Base-by-base conservation (phyloP, 164 flowering plant genomes). In the Aristolochia contorta region DNA sequence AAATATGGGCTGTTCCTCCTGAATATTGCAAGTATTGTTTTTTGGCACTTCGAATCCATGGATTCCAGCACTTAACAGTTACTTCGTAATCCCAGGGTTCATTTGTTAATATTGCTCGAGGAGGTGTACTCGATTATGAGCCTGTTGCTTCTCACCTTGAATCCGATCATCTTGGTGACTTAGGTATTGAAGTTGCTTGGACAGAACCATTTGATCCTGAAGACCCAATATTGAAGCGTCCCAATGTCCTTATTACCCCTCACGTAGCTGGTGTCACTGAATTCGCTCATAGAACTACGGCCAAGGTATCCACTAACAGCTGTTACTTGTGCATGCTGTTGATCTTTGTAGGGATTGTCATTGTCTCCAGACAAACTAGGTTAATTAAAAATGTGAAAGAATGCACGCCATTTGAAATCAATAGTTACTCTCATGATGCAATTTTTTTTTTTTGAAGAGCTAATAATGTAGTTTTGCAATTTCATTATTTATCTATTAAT, bases 111-210 rank as follows among this genome's bases (percentile, higher is more conserved):
- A 70, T 92, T 76, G 91, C 98, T 56, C 83, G 96, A 47, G 98
- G 98, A 21, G 87, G 93, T 61, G 76, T 92, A 45, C 62, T 87
- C 61, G 91, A 89, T 71, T 84, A 92, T 65, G 76, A 83, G 48
- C 80, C 89, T 20, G 86, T 84, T 63, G 30, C 37, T 27, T 46
- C 63, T 62, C 37, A 72, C 74, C 96, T 92, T 55, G 63, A 81
- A 51, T 75, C 85, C 2, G 96, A 96, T 8, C 96, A 89, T 66
- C 71, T 89, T 69, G 96, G 98, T 45, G 98, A 96, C 54, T 72
- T 89, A 63, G 96, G 85, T 57, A 83, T 76, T 57, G 98, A 92
- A 69, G 98, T 92, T 63, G 85, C 98, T 52, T 89, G 98, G 96
- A 77, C 78, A n/a, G 98, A 92, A 71, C 98, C 98, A 51, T 84